A percentile compares a stretch with the other conserved stretches of the same genome.
These are phyloP conservation scores for Hura crepitans DNA, from an alignment of 441 rosid species.

Conservation along the genomic window DNA sequence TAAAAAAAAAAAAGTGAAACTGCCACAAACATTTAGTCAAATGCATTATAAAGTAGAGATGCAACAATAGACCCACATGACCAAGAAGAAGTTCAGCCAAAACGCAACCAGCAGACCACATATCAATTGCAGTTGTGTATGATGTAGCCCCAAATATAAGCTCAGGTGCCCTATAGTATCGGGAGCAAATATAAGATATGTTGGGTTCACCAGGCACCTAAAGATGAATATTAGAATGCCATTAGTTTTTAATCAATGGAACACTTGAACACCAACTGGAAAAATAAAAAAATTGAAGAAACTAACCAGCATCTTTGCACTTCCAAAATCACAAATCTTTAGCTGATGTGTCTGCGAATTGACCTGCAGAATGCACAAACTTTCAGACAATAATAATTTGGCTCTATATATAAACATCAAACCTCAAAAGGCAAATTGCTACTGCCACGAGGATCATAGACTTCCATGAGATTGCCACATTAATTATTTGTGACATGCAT, in stretches of 20 bases:
- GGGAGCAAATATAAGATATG: slow-evolving; percentile 80
- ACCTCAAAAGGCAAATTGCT: not conserved
- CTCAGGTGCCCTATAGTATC: slow-evolving; percentile 87
- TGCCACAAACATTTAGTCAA: slow-evolving; percentile 1
- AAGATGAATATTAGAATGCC: slow-evolving; percentile 19
- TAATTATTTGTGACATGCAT: not conserved
- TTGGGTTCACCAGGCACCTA: slow-evolving; percentile 87
- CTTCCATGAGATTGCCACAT: not conserved
- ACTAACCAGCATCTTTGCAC: slow-evolving; percentile 86
- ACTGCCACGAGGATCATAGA: not conserved
- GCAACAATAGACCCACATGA: slow-evolving; percentile 40
- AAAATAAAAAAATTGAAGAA: not conserved
- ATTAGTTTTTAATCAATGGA: slow-evolving; percentile 15
- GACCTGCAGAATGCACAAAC: slow-evolving; percentile 47
- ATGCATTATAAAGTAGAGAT: not conserved
- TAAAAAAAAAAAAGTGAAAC: not conserved
- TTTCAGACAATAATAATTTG: slow-evolving; percentile 14
- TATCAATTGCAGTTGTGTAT: slow-evolving; percentile 75
- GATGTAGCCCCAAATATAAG: slow-evolving; percentile 89
- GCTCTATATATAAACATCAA: not conserved
- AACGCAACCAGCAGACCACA: slow-evolving; percentile 88
- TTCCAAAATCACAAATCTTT: slow-evolving; percentile 88
- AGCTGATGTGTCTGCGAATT: slow-evolving; percentile 72
- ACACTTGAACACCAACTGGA: slow-evolving; percentile 1
- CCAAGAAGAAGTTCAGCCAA: slow-evolving; percentile 86